Conservation (phyloP, 1,139 yeast genomes). For the Pichia sorboxylosa region DNA sequence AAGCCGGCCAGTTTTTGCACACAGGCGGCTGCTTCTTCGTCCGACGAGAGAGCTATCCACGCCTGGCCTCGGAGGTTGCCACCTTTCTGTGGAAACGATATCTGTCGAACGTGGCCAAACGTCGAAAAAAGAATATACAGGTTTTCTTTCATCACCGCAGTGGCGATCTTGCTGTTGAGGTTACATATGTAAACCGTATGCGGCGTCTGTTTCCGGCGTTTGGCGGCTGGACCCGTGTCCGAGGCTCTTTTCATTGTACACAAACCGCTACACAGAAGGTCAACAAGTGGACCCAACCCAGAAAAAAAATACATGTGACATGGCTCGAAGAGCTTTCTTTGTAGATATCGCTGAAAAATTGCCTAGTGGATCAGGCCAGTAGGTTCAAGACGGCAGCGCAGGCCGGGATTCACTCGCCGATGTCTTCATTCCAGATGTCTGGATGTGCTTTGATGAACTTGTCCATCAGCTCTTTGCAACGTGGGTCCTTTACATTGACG, state of each 20-base stretch:
- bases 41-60: constrained; percentile 45
- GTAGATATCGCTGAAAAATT: too few relatives aligned
- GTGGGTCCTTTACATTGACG: constrained; percentile 49
- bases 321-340: too few relatives aligned
- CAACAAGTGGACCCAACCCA: too few relatives aligned
- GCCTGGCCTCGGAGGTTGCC: constrained; percentile 72
- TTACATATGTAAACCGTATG: constrained; percentile 52
- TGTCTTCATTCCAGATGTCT: constrained; percentile 80
- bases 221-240: too few relatives aligned
- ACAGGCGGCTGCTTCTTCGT: constrained; percentile 44
- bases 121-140: constrained; percentile 54
- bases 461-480: constrained; percentile 65
- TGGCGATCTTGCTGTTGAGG: constrained; percentile 49
- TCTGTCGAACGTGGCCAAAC: constrained; percentile 56
- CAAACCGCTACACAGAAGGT: too few relatives aligned
- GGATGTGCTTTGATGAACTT: constrained; percentile 72
- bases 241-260: too few relatives aligned
- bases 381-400: not conserved
- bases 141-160: constrained; percentile 35
- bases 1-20: constrained; percentile 34
- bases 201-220: too few relatives aligned
- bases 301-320: too few relatives aligned
- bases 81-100: constrained; percentile 36
- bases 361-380: too few relatives aligned
- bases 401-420: constrained; percentile 41